Conservation (phyloP, 2,329 filamentous ascomycete species). For the Penicillium brevicompactum region DNA sequence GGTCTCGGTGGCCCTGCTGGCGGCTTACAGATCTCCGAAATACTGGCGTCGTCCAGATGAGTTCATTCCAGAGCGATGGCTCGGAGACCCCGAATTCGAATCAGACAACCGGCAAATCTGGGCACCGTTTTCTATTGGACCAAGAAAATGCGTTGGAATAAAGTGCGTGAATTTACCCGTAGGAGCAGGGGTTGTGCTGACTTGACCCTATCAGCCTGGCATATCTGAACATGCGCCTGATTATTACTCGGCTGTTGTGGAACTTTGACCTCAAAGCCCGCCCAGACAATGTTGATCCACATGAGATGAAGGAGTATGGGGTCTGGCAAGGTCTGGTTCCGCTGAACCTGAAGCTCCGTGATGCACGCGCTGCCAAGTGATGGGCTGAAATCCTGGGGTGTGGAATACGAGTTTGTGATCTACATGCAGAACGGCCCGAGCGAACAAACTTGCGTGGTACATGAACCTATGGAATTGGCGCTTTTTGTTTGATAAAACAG, state of each 20-base stretch:
- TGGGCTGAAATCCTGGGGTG: background rate
- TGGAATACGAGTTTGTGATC: background rate
- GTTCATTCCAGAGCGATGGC: constrained; percentile 14
- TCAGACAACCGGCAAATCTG: constrained; percentile 9
- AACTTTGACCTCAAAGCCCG: constrained; percentile 13
- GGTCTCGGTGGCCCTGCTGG: constrained; percentile 10
- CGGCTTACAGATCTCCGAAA: constrained; percentile 5
- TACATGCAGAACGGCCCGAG: background rate
- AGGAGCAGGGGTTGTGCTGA: background rate
- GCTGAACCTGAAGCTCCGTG: background rate
- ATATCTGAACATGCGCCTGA: constrained; percentile 8
- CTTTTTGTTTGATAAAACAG: background rate
- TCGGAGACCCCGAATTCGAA: constrained; percentile 6
- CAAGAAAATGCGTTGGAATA: constrained; percentile 10
- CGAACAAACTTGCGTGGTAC: background rate
- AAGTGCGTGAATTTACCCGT: background rate
- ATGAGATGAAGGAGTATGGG: constrained; percentile 6
- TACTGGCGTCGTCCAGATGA: constrained; percentile 5
- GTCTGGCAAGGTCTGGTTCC: constrained; percentile 6
- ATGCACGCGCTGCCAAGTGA: background rate
- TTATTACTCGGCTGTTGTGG: constrained; percentile 6
- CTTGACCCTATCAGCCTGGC: constrained; percentile 3
- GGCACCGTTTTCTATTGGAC: constrained; percentile 12
- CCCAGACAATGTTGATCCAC: constrained; percentile 9
- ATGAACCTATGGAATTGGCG: background rate